Percentiles rank a stretch among this genome's conserved stretches.
phyloP scores from a whole-genome alignment of 2,329 filamentous ascomycete species.

The Lasiodiplodia sp. region DNA sequence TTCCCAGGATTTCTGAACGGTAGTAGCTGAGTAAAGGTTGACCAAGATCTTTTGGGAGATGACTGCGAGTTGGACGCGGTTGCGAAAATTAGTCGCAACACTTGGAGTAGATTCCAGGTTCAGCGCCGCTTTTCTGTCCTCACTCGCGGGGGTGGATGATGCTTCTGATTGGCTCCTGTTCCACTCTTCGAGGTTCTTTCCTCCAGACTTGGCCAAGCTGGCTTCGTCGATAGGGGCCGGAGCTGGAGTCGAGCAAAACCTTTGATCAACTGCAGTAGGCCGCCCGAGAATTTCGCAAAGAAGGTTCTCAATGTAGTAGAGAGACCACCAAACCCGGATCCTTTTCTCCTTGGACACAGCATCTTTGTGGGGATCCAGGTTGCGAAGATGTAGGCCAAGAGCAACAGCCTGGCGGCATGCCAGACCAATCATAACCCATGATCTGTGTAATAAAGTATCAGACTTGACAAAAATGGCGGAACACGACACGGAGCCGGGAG shows the following conservation, averaged over 20 bases:
- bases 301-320: conserved; percentile 46
- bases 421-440: conserved; percentile 47
- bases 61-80: conserved; percentile 36
- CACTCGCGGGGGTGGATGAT: not conserved
- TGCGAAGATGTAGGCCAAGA: conserved; percentile 48
- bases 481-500: not conserved
- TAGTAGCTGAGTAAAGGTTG: conserved; percentile 42
- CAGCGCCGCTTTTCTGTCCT: not conserved
- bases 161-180: not conserved
- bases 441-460: conserved; percentile 35
- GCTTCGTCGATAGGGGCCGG: conserved; percentile 41
- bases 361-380: conserved; percentile 38
- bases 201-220: not conserved
- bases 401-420: conserved; percentile 44
- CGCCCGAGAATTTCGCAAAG: conserved; percentile 48
- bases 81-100: conserved; percentile 27
- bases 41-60: conserved; percentile 43
- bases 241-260: conserved; percentile 41
- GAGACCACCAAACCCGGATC: conserved; percentile 50
- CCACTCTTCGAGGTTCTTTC: conserved; percentile 4
- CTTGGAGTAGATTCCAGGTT: not conserved
- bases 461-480: not conserved
- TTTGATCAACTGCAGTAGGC: conserved; percentile 41
- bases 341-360: conserved; percentile 43
- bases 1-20: conserved; percentile 44